Evolutionary conservation across 2,329 filamentous ascomycete genomes (phyloP).

Genomic region (Colletotrichum nymphaeae): DNA sequence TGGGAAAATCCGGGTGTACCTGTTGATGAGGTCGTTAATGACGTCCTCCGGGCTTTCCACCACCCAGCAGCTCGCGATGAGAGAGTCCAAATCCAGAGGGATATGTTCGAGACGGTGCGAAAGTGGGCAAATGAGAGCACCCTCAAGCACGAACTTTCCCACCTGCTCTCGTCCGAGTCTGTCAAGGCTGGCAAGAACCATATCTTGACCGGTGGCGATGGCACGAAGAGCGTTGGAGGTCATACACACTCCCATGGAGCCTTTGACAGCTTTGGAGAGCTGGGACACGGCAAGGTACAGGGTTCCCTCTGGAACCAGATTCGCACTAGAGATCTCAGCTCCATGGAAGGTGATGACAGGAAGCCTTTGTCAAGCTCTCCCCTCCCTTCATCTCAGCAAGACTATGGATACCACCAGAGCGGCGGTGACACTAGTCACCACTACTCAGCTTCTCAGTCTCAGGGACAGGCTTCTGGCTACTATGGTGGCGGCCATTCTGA

Average conservation of each 20-base stretch:
- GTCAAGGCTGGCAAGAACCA: constrained; percentile 89
- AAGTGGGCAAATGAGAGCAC: constrained; percentile 80
- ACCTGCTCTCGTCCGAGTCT: constrained; percentile 83
- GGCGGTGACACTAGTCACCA: constrained; percentile 38
- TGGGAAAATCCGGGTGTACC: constrained; percentile 91
- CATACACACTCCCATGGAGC: constrained; percentile 51
- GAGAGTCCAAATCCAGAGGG: constrained; percentile 80
- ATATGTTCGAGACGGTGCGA: constrained; percentile 90
- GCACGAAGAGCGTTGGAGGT: constrained; percentile 49
- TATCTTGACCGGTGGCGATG: constrained; percentile 51
- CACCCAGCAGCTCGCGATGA: constrained; percentile 87
- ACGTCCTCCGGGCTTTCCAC: constrained; percentile 87
- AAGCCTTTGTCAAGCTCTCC: constrained; percentile 53
- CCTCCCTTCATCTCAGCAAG: constrained; percentile 43
- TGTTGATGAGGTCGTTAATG: constrained; percentile 84
- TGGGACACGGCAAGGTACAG: constrained; percentile 67
- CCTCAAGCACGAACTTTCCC: constrained; percentile 76
- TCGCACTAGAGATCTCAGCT: constrained; percentile 66
- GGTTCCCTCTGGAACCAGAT: constrained; percentile 73
- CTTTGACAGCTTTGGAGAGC: constrained; percentile 53
- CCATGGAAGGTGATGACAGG: constrained; percentile 62
- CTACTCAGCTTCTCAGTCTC: constrained; percentile 38
- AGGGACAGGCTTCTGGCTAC: constrained; percentile 33
- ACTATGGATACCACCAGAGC: constrained; percentile 56
- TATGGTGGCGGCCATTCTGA: constrained; percentile 36